Base-by-base conservation (phyloP, 495 filamentous ascomycete species). In the Penicillium dipodomyicola region DNA sequence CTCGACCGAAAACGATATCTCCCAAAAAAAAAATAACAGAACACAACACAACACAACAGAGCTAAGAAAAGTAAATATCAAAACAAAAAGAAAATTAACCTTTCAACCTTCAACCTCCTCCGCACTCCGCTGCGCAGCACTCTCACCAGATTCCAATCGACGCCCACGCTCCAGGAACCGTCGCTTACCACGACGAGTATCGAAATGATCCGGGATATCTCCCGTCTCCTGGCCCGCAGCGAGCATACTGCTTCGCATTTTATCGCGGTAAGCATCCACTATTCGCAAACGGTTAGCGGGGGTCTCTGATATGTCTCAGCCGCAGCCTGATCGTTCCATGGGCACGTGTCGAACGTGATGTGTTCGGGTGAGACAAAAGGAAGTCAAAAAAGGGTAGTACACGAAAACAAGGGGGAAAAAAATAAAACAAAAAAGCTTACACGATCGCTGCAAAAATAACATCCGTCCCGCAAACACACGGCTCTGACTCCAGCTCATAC, bases 241-340 rank as follows among this genome's bases (percentile, higher is more conserved):
- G 49, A 92, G 78, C 78, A 94, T 91, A 42, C 87, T 87, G 56
- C 79, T 87, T 51, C 87, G 81, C 76, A 92, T 95, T 77, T 97
- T 98, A 66, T 91, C 95, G 33, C 94, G 84, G 70, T 97, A 97
- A 53, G 87, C 89, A 64, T 98, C 94, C 69, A 98, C 93, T 97
- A 63, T 57, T 19, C 12, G 19, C 4, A 32, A 47, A 54, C 17
- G 3, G 29, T 49, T 47, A 62, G 45, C 29, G 23, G 8, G 14
- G 25, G 22, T 29, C 45, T 59, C 42, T 52, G 19, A 49, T 47
- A 14, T 32, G 23, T 32, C 32, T 43, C 44, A 47, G 44, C 27
- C 44, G 5, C n/a, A 5, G 41, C 4, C 22, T 30, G 25, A 47
- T 47, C n/a, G 8, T 20, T 32, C 47, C 23, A 11, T 20, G 50